phyloP scores from a whole-genome alignment of 140 eudicot species.

The Oenanthe javanica region DNA sequence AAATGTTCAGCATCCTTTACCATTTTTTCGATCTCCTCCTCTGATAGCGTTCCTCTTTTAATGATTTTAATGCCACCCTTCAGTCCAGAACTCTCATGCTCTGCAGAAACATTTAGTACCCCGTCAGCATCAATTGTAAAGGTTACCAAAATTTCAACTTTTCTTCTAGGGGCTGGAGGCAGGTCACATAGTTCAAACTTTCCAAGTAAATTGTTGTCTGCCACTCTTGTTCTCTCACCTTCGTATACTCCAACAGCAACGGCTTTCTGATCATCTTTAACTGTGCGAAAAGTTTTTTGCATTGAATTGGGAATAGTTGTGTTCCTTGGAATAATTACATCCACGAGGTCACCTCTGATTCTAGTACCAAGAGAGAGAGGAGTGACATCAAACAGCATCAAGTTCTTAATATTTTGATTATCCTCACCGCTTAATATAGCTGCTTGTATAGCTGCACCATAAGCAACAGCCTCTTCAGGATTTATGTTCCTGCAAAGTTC shows the following conservation, averaged over 20 bases:
- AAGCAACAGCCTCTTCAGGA: slow-evolving; percentile 6
- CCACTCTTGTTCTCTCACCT: neutral
- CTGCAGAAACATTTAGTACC: neutral
- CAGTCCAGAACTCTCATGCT: neutral
- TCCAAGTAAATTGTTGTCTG: neutral
- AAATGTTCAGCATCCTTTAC: neutral
- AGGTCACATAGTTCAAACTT: neutral
- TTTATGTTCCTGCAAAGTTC: neutral
- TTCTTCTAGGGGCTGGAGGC: neutral
- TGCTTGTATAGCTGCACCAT: neutral
- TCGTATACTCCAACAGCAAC: neutral
- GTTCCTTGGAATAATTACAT: neutral
- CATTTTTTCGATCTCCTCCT: neutral
- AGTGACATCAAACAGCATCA: slow-evolving; percentile 4
- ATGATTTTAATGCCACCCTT: neutral
- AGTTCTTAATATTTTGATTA: neutral
- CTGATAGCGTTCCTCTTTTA: neutral
- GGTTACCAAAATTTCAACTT: neutral
- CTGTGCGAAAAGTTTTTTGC: neutral
- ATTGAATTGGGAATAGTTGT: neutral
- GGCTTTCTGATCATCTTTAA: neutral
- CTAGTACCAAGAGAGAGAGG: neutral
- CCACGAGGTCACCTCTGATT: neutral
- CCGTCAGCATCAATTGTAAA: neutral
- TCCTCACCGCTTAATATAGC: neutral